Conservation (phyloP, 1,284 basidiomycete species). For the Xerocomus tenax region DNA sequence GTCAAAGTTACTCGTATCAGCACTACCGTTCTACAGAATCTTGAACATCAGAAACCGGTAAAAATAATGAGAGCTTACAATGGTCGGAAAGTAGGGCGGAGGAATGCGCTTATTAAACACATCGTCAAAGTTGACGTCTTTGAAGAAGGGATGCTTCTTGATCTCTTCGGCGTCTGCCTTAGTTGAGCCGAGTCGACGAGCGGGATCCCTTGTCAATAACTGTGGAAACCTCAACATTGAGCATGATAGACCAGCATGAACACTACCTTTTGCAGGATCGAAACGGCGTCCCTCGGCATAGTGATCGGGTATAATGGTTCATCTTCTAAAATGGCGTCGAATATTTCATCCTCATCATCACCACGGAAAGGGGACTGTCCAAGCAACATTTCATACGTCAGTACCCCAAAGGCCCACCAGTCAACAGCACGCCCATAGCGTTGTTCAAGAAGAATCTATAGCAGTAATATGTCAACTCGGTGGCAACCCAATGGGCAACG, state of each 20-base stretch:
- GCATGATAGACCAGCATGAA: neutral
- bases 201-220: constrained; percentile 91
- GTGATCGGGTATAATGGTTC: constrained; percentile 98
- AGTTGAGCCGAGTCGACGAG: constrained; percentile 86
- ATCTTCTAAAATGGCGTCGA: constrained; percentile 97
- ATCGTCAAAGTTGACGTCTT: constrained; percentile 94
- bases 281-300: constrained; percentile 98
- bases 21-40: constrained; percentile 56
- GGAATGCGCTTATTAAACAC: constrained; percentile 93
- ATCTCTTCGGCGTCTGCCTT: constrained; percentile 94
- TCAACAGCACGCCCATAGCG: constrained; percentile 97
- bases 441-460: constrained; percentile 93
- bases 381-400: constrained; percentile 98
- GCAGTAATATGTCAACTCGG: constrained; percentile 1
- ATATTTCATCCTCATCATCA: constrained; percentile 99
- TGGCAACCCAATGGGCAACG: neutral
- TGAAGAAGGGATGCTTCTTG: constrained; percentile 97
- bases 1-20: constrained; percentile 86
- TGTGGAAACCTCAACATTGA: constrained; percentile 31
- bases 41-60: constrained; percentile 4
- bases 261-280: constrained; percentile 82
- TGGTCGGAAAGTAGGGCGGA: constrained; percentile 93
- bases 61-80: constrained; percentile 48
- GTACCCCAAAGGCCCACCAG: constrained; percentile 99
- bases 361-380: constrained; percentile 99